Percentiles rank a stretch among this genome's conserved stretches.
These are phyloP conservation scores for Tirmania nivea DNA, from an alignment of 495 filamentous ascomycete genomes.

Conservation along the genomic window DNA sequence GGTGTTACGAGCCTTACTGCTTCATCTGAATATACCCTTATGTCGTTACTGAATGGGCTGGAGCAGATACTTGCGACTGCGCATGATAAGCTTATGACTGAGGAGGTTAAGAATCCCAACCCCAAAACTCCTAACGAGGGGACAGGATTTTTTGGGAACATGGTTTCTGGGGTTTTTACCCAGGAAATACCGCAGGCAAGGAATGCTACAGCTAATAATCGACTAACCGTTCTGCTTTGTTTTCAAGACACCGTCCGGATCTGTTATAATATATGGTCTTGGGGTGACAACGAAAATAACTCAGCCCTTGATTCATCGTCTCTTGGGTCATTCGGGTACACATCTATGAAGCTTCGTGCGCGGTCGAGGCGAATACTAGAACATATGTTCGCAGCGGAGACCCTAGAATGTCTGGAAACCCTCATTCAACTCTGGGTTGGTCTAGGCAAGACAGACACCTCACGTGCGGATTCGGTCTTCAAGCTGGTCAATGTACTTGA, in stretches of 20 bases:
- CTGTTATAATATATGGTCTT: constrained; percentile 88
- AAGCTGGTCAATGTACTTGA: constrained; percentile 78
- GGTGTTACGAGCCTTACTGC: constrained; percentile 8
- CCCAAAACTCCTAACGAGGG: constrained; percentile 64
- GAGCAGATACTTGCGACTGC: constrained; percentile 74
- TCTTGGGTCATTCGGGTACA: constrained; percentile 69
- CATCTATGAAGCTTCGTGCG: constrained; percentile 70
- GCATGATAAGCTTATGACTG: constrained; percentile 59
- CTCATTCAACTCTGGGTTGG: constrained; percentile 56
- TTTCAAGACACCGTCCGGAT: constrained; percentile 88
- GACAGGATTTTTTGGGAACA: constrained; percentile 87
- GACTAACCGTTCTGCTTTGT: constrained; percentile 80
- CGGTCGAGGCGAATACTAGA: constrained; percentile 71
- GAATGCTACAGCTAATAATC: constrained; percentile 68
- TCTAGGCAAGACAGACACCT: constrained; percentile 17
- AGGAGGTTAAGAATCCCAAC: constrained; percentile 44
- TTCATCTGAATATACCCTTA: constrained; percentile 44
- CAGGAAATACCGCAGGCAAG: constrained; percentile 54
- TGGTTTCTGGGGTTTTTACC: constrained; percentile 82
- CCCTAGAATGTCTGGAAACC: constrained; percentile 86
- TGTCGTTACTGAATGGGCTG: constrained; percentile 64
- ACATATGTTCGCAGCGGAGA: constrained; percentile 79
- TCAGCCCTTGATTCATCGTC: constrained; percentile 41
- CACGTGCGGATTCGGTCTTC: constrained; percentile 35
- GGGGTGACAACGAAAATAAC: constrained; percentile 44